Conservation (phyloP, 257 asterid genomes). For the Cordia subcordata region DNA sequence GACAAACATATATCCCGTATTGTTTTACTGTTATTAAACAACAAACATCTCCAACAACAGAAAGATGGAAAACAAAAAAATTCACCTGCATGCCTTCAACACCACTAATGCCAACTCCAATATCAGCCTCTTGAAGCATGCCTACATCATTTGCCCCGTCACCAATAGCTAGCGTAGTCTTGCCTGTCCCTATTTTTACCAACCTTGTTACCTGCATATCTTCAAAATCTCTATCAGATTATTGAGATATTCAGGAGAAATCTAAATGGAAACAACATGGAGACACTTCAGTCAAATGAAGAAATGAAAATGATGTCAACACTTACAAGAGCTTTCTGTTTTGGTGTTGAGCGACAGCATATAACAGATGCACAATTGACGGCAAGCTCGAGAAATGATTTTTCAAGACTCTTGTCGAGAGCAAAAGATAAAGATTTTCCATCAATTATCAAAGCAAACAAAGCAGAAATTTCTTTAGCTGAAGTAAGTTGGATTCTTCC, state of each 20-base stretch:
- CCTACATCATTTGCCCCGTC: slow-evolving; percentile 75
- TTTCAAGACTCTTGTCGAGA: slow-evolving; percentile 44
- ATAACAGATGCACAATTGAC: slow-evolving; percentile 66
- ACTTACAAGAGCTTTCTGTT: slow-evolving; percentile 76
- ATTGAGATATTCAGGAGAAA: not conserved
- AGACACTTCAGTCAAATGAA: not conserved
- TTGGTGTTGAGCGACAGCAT: slow-evolving; percentile 80
- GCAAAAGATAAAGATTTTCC: slow-evolving; percentile 74
- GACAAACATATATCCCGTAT: no score
- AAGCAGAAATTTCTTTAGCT: slow-evolving; percentile 32
- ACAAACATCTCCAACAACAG: not conserved
- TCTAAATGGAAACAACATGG: not conserved
- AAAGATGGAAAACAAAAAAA: not conserved
- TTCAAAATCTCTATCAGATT: not conserved
- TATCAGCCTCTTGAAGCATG: slow-evolving; percentile 71
- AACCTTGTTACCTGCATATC: slow-evolving; percentile 38
- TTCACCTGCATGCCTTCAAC: slow-evolving; percentile 67
- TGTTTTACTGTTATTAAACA: no score
- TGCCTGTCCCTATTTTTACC: slow-evolving; percentile 46
- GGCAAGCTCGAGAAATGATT: slow-evolving; percentile 53
- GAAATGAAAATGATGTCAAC: not conserved
- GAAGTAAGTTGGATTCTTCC: slow-evolving; percentile 36
- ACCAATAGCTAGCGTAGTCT: slow-evolving; percentile 57
- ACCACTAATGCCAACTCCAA: slow-evolving; percentile 68
- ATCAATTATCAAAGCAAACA: slow-evolving; percentile 64